These are phyloP conservation scores for Penicillium daleae DNA, from an alignment of 495 filamentous ascomycete species.

Conservation along the genomic window DNA sequence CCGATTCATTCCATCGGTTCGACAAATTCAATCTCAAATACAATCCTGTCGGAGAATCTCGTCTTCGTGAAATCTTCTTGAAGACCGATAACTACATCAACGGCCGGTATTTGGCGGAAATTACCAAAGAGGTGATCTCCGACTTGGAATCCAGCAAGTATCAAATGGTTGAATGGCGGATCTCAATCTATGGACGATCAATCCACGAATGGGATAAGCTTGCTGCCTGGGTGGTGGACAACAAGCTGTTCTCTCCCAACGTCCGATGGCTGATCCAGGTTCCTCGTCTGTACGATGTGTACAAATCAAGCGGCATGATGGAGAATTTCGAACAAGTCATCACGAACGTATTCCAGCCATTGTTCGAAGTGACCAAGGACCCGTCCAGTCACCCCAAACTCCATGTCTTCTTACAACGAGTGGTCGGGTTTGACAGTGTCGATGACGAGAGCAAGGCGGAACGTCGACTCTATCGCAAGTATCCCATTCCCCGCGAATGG, in stretches of 20 bases:
- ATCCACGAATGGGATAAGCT: slow-evolving; percentile 98
- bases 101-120: slow-evolving; percentile 93
- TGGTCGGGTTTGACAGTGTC: slow-evolving; percentile 96
- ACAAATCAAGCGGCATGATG: slow-evolving; percentile 86
- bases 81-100: slow-evolving; percentile 99
- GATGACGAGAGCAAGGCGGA: slow-evolving; percentile 98
- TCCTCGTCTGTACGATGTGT: slow-evolving; percentile 92
- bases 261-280: slow-evolving; percentile 97
- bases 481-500: slow-evolving; percentile 87
- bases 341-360: slow-evolving; percentile 87
- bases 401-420: slow-evolving; percentile 91
- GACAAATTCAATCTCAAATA: slow-evolving; percentile 99
- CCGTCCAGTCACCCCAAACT: slow-evolving; percentile 87
- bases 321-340: slow-evolving; percentile 88
- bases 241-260: slow-evolving; percentile 96
- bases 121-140: slow-evolving; percentile 97
- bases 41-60: slow-evolving; percentile 94
- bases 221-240: slow-evolving; percentile 97
- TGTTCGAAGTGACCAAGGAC: slow-evolving; percentile 92
- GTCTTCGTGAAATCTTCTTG: slow-evolving; percentile 91
- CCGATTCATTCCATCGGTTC: slow-evolving; percentile 97
- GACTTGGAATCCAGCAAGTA: slow-evolving; percentile 99
- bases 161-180: slow-evolving; percentile 99
- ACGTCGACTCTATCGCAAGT: slow-evolving; percentile 88
- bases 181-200: slow-evolving; percentile 91